phyloP scores from a whole-genome alignment of 2,329 filamentous ascomycete species.

The Monilinia fructicola region DNA sequence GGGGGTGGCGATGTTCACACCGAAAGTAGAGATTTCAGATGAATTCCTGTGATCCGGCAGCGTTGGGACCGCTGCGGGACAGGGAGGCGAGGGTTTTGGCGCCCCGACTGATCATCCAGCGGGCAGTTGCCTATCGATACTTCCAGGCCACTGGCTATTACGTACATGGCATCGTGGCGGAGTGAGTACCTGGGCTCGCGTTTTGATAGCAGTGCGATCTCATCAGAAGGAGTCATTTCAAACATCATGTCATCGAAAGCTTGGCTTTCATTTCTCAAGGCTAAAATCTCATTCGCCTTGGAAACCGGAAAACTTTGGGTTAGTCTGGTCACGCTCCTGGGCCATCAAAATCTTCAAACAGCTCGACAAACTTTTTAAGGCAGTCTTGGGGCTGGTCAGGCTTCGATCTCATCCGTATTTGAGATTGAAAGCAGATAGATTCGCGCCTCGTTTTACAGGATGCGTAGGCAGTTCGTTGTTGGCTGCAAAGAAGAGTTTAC shows the following conservation, averaged over 20 bases:
- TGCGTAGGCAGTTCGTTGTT: conserved; percentile 38
- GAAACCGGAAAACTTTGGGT: neutral
- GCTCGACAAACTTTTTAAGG: neutral
- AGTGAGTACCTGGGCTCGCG: conserved; percentile 22
- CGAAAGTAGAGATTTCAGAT: conserved; percentile 32
- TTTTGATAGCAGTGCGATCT: conserved; percentile 1
- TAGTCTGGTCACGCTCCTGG: neutral
- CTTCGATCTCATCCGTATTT: neutral
- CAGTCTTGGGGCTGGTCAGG: neutral
- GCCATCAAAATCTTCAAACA: neutral
- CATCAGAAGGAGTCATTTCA: neutral
- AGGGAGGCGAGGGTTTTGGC: conserved; percentile 37
- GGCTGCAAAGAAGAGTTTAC: conserved; percentile 37
- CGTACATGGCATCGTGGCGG: conserved; percentile 30
- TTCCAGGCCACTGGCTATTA: conserved; percentile 39
- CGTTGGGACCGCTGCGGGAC: conserved; percentile 32
- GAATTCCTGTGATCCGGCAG: conserved; percentile 20
- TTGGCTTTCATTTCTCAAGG: neutral
- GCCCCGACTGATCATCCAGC: conserved; percentile 32
- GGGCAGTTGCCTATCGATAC: conserved; percentile 33
- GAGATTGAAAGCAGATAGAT: conserved; percentile 44
- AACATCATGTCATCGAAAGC: neutral
- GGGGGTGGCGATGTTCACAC: conserved; percentile 47
- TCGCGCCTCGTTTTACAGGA: conserved; percentile 43
- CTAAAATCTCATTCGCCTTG: neutral